These are phyloP conservation scores for Sutorius australiensis DNA, from an alignment of 768 basidiomycete species.

Conservation along the genomic window DNA sequence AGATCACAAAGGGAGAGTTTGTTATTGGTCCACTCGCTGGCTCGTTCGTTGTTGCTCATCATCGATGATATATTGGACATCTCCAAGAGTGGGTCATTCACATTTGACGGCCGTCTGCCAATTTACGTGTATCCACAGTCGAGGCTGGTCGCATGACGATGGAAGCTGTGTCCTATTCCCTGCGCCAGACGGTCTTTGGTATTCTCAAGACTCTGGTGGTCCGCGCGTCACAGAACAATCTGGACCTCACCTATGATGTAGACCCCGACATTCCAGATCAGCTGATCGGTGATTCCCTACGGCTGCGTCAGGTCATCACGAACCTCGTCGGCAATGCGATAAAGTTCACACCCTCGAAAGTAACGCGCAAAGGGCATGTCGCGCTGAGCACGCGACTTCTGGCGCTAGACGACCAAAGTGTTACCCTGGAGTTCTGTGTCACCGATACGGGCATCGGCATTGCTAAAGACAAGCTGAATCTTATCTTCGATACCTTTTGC, in stretches of 20 bases:
- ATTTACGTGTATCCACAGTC: constrained; percentile 46
- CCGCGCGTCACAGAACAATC: constrained; percentile 92
- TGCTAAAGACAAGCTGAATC: constrained; percentile 94
- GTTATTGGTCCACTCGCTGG: constrained; percentile 91
- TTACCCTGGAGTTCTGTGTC: constrained; percentile 95
- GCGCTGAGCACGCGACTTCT: constrained; percentile 82
- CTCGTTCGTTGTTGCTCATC: constrained; percentile 88
- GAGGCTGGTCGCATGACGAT: constrained; percentile 99
- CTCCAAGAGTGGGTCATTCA: constrained; percentile 82
- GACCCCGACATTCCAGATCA: constrained; percentile 96
- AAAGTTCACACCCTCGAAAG: constrained; percentile 89
- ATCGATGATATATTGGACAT: constrained; percentile 99
- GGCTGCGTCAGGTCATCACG: constrained; percentile 92
- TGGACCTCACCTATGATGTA: constrained; percentile 95
- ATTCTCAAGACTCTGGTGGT: constrained; percentile 98
- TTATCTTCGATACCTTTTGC: constrained; percentile 99
- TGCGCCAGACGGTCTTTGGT: constrained; percentile 95
- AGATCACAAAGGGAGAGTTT: constrained; percentile 93
- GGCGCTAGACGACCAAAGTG: constrained; percentile 74
- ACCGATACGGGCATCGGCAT: constrained; percentile 98
- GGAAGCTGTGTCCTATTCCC: constrained; percentile 97
- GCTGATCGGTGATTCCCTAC: constrained; percentile 92
- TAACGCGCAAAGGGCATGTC: constrained; percentile 79
- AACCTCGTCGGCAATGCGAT: constrained; percentile 95
- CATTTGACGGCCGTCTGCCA: not conserved